These are phyloP conservation scores for Phaeosphaeria sp. DNA, from an alignment of 2,329 filamentous ascomycete species.

Conservation along the genomic window DNA sequence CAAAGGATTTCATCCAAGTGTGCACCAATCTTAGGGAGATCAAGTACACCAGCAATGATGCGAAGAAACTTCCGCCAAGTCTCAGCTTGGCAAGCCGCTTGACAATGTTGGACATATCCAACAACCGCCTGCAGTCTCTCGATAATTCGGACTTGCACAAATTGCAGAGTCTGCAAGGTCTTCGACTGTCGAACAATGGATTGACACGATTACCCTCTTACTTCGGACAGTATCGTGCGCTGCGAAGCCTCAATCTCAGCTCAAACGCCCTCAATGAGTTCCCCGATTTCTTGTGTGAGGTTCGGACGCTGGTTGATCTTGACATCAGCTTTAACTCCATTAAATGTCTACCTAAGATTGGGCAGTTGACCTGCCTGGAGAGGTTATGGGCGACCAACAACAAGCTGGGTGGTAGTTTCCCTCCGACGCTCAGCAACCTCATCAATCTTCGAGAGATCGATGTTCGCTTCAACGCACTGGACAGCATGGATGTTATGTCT, in stretches of 20 bases:
- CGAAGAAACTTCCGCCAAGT: conserved; percentile 82
- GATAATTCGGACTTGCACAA: conserved; percentile 82
- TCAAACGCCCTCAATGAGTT: conserved; percentile 91
- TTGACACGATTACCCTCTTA: conserved; percentile 79
- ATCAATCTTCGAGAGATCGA: conserved; percentile 86
- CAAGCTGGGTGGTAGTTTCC: conserved; percentile 76
- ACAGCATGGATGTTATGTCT: conserved; percentile 85
- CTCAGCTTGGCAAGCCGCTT: conserved; percentile 80
- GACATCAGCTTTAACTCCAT: conserved; percentile 98
- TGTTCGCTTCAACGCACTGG: conserved; percentile 89
- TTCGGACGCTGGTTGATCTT: conserved; percentile 85
- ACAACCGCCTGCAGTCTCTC: conserved; percentile 87
- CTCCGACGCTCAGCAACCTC: conserved; percentile 74
- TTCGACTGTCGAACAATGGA: conserved; percentile 94
- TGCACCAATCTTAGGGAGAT: conserved; percentile 92
- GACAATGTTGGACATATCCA: conserved; percentile 91
- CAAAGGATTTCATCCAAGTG: conserved; percentile 93
- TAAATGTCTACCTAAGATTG: conserved; percentile 77
- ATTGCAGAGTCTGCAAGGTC: conserved; percentile 78
- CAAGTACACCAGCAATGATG: conserved; percentile 94
- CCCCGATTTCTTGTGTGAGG: conserved; percentile 80
- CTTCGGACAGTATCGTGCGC: conserved; percentile 78
- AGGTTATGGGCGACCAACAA: conserved; percentile 97
- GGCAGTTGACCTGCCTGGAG: conserved; percentile 79
- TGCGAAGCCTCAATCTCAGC: conserved; percentile 87